These are phyloP conservation scores for Aureobasidium zeae DNA, from an alignment of 2,329 filamentous ascomycete genomes.

Conservation along the genomic window DNA sequence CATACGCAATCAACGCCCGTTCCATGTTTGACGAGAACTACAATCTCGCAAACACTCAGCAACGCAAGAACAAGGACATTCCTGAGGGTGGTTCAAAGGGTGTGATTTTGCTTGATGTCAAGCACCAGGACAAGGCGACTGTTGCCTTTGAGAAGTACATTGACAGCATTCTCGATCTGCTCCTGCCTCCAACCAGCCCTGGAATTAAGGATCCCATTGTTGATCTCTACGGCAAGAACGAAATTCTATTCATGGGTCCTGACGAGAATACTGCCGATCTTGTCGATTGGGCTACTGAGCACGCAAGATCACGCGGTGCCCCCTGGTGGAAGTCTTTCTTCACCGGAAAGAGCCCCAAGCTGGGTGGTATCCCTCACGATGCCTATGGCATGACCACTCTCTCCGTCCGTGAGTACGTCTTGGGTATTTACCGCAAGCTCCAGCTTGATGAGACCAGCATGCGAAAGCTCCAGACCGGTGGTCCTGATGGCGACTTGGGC, in stretches of 20 bases:
- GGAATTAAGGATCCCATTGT: constrained; percentile 99
- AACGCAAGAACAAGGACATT: constrained; percentile 99
- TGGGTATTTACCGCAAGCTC: constrained; percentile 94
- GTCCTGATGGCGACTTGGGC: constrained; percentile 89
- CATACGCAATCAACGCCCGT: constrained; percentile 90
- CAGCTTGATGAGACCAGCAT: constrained; percentile 77
- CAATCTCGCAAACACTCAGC: constrained; percentile 93
- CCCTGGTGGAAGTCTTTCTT: constrained; percentile 99
- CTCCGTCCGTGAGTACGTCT: constrained; percentile 90
- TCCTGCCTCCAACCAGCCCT: constrained; percentile 79
- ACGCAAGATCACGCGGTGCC: constrained; percentile 75
- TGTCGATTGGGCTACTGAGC: constrained; percentile 97
- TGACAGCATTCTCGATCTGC: constrained; percentile 91
- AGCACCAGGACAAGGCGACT: constrained; percentile 84
- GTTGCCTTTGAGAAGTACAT: constrained; percentile 99
- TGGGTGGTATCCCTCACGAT: constrained; percentile 95
- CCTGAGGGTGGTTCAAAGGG: constrained; percentile 97
- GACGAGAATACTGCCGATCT: constrained; percentile 98
- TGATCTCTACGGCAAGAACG: constrained; percentile 85
- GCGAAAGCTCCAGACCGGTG: constrained; percentile 93
- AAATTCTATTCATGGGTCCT: constrained; percentile 97
- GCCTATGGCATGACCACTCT: constrained; percentile 95
- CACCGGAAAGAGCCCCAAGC: constrained; percentile 91
- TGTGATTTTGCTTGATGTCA: constrained; percentile 85
- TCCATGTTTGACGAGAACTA: constrained; percentile 99